Percentiles rank a stretch among this genome's conserved stretches.
phyloP scores from a whole-genome alignment of 768 basidiomycete species.

The Mycena rebaudengoi region DNA sequence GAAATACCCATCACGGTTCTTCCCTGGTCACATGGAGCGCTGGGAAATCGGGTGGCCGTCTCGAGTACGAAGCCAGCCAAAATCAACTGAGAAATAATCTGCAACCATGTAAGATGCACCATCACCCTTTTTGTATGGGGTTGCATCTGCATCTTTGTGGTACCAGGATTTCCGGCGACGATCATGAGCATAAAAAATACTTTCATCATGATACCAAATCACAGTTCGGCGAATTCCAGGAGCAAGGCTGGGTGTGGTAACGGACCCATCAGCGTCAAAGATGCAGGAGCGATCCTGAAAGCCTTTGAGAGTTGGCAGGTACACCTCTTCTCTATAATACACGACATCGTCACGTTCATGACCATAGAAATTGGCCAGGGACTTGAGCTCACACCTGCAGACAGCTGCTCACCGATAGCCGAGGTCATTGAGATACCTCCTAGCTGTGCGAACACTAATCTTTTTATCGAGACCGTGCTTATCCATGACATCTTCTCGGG shows the following conservation, averaged over 20 bases:
- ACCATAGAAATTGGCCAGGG: not conserved
- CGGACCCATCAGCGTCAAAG: not conserved
- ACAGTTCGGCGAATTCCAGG: not conserved
- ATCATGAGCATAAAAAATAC: not conserved
- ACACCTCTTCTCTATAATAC: not conserved
- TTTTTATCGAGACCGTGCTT: not conserved
- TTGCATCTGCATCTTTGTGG: conserved; percentile 3
- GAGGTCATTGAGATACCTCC: not conserved
- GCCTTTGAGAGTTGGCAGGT: not conserved
- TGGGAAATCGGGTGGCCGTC: too few species aligned
- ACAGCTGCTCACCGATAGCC: not conserved
- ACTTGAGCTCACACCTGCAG: not conserved
- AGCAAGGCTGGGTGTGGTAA: too few species aligned
- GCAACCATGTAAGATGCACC: conserved; percentile 39
- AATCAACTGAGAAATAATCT: too few species aligned
- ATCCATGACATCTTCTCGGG: conserved; percentile 21
- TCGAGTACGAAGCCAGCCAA: too few species aligned
- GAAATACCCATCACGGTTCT: too few species aligned
- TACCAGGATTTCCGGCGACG: not conserved
- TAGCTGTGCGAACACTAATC: not conserved
- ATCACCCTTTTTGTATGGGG: conserved; percentile 38
- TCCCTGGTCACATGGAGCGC: too few species aligned
- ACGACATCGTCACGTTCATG: conserved; percentile 2
- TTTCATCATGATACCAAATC: conserved; percentile 1
- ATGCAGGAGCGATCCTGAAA: not conserved